Evolutionary conservation across 495 filamentous ascomycete species (phyloP).

Genomic region (Rostrohypoxylon terebratum): DNA sequence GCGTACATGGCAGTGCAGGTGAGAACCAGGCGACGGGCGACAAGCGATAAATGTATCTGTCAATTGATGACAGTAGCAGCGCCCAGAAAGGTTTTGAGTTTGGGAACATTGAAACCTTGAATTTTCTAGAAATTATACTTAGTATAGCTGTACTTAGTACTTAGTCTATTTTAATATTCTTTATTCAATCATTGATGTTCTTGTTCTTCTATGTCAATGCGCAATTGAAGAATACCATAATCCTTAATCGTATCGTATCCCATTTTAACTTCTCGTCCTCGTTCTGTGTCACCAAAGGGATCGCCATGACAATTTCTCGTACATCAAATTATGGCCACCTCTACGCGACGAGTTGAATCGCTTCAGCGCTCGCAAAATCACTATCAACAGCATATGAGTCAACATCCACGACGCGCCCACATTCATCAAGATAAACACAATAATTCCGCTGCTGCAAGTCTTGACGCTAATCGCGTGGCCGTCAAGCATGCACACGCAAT

Average conservation of each 20-base stretch:
- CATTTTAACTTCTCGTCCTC: slow-evolving; percentile 6
- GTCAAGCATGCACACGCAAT: slow-evolving; percentile 40
- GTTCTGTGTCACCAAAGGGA: slow-evolving; percentile 50
- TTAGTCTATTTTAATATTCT: not conserved
- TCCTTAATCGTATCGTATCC: not conserved
- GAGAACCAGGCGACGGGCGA: slow-evolving; percentile 12
- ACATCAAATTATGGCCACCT: slow-evolving; percentile 50
- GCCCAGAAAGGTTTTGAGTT: slow-evolving; percentile 21
- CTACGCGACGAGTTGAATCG: slow-evolving; percentile 54
- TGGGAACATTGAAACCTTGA: slow-evolving; percentile 2
- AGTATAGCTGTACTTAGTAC: not conserved
- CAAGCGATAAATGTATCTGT: slow-evolving; percentile 13
- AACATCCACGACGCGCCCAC: slow-evolving; percentile 39
- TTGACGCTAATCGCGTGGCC: slow-evolving; percentile 32
- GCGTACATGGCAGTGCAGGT: not conserved
- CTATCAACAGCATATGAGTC: slow-evolving; percentile 14
- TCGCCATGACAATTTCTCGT: slow-evolving; percentile 34
- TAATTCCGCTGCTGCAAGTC: slow-evolving; percentile 13
- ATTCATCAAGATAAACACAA: slow-evolving; percentile 33
- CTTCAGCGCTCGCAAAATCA: slow-evolving; percentile 43
- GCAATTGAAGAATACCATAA: slow-evolving; percentile 32
- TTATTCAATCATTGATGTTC: not conserved
- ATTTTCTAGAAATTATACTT: not conserved
- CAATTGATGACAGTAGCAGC: slow-evolving; percentile 40
- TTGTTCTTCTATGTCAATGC: slow-evolving; percentile 35